phyloP scores from a whole-genome alignment of 495 filamentous ascomycete species.

The Hypoxylon cercidicola region DNA sequence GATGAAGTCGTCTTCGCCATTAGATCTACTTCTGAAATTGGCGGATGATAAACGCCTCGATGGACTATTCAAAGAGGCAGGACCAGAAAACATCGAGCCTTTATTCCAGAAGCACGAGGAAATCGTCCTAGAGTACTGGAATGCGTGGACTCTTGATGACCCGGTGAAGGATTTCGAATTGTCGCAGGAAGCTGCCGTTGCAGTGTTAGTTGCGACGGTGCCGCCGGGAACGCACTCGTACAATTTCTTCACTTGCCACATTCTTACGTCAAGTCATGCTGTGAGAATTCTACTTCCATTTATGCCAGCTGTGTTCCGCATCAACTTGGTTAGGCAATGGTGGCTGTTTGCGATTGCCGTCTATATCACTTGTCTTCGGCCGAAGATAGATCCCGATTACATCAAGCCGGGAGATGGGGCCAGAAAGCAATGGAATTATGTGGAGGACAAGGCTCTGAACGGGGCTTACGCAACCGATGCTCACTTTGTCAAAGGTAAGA shows the following conservation, averaged over 20 bases:
- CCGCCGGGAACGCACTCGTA: slow-evolving; percentile 69
- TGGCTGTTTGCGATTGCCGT: slow-evolving; percentile 83
- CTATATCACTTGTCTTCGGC: slow-evolving; percentile 79
- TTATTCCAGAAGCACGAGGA: slow-evolving; percentile 76
- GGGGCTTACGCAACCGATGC: slow-evolving; percentile 74
- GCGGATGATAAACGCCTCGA: slow-evolving; percentile 64
- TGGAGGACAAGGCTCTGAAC: slow-evolving; percentile 72
- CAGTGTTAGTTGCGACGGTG: slow-evolving; percentile 72
- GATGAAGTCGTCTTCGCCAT: slow-evolving; percentile 63
- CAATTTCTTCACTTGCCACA: slow-evolving; percentile 87
- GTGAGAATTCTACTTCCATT: slow-evolving; percentile 84
- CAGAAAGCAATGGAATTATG: slow-evolving; percentile 79
- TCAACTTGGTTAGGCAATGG: slow-evolving; percentile 82
- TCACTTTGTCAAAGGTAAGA: slow-evolving; percentile 79
- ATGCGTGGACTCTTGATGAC: slow-evolving; percentile 76
- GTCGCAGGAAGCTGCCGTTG: slow-evolving; percentile 78
- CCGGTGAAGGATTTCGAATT: slow-evolving; percentile 77
- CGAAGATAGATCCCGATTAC: slow-evolving; percentile 70
- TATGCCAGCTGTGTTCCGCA: slow-evolving; percentile 76
- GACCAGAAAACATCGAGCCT: slow-evolving; percentile 69
- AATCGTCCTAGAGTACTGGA: slow-evolving; percentile 85
- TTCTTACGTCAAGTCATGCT: slow-evolving; percentile 86
- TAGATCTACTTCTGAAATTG: slow-evolving; percentile 74
- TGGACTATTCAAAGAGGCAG: slow-evolving; percentile 66
- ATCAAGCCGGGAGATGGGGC: slow-evolving; percentile 69